Percentiles rank a stretch among this genome's conserved stretches.
phyloP scores from a whole-genome alignment of 169 alveolate genomes.

The Cyclospora cayetanensis region DNA sequence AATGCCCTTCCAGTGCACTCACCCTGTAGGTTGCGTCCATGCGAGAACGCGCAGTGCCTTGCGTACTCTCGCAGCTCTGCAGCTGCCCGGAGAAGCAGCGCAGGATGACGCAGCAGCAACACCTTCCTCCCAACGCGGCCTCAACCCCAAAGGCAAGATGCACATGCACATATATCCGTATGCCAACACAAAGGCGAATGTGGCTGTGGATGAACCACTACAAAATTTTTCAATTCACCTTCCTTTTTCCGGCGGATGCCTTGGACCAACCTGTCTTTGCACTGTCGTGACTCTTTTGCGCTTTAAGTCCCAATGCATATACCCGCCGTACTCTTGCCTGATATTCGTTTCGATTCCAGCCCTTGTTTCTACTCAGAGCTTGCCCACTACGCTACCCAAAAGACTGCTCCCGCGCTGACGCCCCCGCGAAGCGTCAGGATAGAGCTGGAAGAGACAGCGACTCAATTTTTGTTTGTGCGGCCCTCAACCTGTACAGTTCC shows the following conservation, averaged over 20 bases:
- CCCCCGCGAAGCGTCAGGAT: too few species aligned
- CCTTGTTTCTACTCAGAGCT: too few species aligned
- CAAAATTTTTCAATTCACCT: too few species aligned
- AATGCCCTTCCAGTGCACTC: not conserved
- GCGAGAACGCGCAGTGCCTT: not conserved
- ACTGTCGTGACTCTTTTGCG: too few species aligned
- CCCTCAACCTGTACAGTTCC: not conserved
- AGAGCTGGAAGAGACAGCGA: not conserved
- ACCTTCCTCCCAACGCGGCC: not conserved
- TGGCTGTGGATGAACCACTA: not conserved
- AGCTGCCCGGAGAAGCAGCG: slow-evolving; percentile 1
- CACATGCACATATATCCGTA: not conserved
- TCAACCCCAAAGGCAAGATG: not conserved
- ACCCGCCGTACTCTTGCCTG: too few species aligned
- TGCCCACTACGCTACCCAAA: too few species aligned
- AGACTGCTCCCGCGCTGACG: too few species aligned
- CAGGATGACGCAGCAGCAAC: slow-evolving; percentile 28
- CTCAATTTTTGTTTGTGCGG: not conserved
- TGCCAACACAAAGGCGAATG: not conserved
- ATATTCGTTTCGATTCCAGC: too few species aligned
- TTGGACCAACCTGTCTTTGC: too few species aligned
- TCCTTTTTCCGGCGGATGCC: too few species aligned
- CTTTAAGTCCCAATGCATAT: too few species aligned
- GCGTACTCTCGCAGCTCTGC: slow-evolving; percentile 12
- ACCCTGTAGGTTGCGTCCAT: not conserved